Percentiles rank a stretch among this genome's conserved stretches.
phyloP scores from a whole-genome alignment of 2,329 filamentous ascomycete species.

The Neopestalotiopsis sp. region DNA sequence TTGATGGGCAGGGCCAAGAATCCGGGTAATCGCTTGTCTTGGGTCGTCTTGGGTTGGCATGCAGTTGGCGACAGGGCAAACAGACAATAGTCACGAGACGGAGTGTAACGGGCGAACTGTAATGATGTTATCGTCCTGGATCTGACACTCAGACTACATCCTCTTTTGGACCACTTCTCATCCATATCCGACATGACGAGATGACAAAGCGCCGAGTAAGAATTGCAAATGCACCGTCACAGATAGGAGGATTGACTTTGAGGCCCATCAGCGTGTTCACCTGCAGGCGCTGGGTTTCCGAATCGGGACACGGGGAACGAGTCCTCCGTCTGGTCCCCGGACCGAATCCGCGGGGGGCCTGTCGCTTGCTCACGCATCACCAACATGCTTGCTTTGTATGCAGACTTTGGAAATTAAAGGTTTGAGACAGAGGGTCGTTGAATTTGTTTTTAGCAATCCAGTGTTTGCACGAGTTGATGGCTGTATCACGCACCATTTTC shows the following conservation, averaged over 20 bases:
- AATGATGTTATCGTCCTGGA: not conserved
- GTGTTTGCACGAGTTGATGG: not conserved
- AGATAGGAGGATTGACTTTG: not conserved
- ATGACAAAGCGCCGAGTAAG: not conserved
- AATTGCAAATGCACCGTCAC: not conserved
- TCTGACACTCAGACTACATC: not conserved
- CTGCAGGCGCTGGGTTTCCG: conserved; percentile 5
- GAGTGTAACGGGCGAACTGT: not conserved
- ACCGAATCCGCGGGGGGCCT: conserved; percentile 11
- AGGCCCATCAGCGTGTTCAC: not conserved
- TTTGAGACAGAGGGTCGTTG: not conserved
- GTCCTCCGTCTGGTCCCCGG: conserved; percentile 12
- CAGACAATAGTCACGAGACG: not conserved
- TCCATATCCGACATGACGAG: not conserved
- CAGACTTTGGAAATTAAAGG: not conserved
- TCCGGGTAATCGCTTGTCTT: not conserved
- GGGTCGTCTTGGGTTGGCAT: not conserved
- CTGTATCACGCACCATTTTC: not conserved
- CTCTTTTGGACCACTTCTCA: not conserved
- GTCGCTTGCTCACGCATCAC: not conserved
- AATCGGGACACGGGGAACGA: conserved; percentile 10
- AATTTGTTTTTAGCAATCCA: not conserved
- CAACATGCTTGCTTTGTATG: conserved; percentile 3
- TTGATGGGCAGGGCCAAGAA: not conserved
- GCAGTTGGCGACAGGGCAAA: not conserved